Base-by-base conservation (phyloP, 768 basidiomycete species). In the Boletales sp. region DNA sequence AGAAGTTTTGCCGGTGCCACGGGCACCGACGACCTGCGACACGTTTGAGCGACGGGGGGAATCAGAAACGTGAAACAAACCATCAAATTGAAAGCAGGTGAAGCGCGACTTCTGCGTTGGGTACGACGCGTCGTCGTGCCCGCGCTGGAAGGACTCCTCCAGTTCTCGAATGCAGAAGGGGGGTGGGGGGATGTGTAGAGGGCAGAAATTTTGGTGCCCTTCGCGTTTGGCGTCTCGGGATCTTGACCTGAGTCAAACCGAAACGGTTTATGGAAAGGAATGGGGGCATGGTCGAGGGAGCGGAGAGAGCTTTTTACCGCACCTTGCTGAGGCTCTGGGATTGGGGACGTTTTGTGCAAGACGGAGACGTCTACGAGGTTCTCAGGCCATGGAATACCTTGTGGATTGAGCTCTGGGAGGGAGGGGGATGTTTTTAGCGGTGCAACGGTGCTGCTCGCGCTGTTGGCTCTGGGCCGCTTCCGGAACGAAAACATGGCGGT, bases 51-150 rank as follows among this genome's bases (percentile, higher is more conserved):
- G 14, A 50, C 31, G 27, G 32, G 36, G 21, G 9, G n/a, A 5
- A 4, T 5, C 1, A 14, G n/a, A 15, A 29, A 9, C 35, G 17
- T 8, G 8, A 11, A 34, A 59, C 75, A 49, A 56, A 89, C 89
- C 89, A 92, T 90, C 45, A 93, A 70, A 63, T 93, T 93, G 72
- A 93, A 91, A 3, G 87, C 87, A 7, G 89, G 86, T 13, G 87
- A 78, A 14, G 79, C 68, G 50, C 84, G 79, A 55, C 74, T 72
- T 58, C 86, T 79, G 60, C 84, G 79, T 63, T 87, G 86, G 57
- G 78, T 79, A 48, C 80, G 74, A 57, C 81, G 78, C 50, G 72
- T 71, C 47, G 69, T 56, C 3, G 70, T 62, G 37, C 73, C 69
- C 44, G 64, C 65, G 43, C 61, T 67, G 41, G 64, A 61, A 4